These are phyloP conservation scores for Lagenaria siceraria DNA, from an alignment of 306 rosid genomes.

Conservation along the genomic window DNA sequence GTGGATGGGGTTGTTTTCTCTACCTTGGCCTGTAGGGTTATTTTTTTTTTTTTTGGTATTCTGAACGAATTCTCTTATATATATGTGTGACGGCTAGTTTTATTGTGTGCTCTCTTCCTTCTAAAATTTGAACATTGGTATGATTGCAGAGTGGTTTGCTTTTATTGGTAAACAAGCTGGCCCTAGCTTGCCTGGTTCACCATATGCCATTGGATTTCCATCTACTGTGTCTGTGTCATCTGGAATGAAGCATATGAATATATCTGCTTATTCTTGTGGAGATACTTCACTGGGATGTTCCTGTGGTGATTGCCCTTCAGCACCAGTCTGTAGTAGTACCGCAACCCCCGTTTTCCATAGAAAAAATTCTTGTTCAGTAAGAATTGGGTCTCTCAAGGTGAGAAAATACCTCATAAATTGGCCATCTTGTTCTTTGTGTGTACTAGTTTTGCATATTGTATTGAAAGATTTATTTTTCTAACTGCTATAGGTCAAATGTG, in stretches of 20 bases:
- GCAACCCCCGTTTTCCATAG: constrained; percentile 35
- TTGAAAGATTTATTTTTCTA: constrained; percentile 17
- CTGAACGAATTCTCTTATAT: neutral
- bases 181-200: constrained; percentile 52
- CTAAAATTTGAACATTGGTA: neutral
- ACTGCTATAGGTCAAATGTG: constrained; percentile 65
- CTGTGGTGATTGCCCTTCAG: constrained; percentile 91
- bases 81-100: neutral
- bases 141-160: constrained; percentile 70
- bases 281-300: constrained; percentile 92
- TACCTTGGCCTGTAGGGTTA: neutral
- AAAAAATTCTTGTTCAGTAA: constrained; percentile 54
- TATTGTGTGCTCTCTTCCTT: neutral
- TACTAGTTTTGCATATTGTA: neutral
- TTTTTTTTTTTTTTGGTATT: neutral
- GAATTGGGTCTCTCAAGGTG: constrained; percentile 75
- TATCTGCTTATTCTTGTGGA: constrained; percentile 78
- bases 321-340: constrained; percentile 62
- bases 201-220: constrained; percentile 57
- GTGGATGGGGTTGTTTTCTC: neutral
- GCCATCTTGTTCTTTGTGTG: constrained; percentile 4
- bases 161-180: constrained; percentile 75
- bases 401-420: constrained; percentile 19
- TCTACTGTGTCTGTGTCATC: constrained; percentile 41
- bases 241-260: constrained; percentile 87